These are phyloP conservation scores for Saccharomycopsis babjevae DNA, from an alignment of 805 yeast species.

Conservation along the genomic window DNA sequence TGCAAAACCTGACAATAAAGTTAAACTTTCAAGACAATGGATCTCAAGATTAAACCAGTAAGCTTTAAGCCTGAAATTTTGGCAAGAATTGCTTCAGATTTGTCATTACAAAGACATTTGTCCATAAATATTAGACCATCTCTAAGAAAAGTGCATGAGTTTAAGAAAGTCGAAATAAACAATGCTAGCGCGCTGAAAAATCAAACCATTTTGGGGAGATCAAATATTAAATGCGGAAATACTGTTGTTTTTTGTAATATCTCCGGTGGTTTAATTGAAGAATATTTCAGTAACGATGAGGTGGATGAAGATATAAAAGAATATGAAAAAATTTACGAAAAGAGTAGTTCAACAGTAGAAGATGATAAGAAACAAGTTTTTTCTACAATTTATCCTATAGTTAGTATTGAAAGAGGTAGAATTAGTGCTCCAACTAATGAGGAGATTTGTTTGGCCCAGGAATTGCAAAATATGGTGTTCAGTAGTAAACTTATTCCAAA, in stretches of 20 bases:
- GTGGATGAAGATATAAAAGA: constrained; percentile 34
- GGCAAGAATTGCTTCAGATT: constrained; percentile 77
- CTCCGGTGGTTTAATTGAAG: constrained; percentile 57
- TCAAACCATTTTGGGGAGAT: constrained; percentile 45
- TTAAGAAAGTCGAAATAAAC: constrained; percentile 42
- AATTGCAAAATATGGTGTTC: constrained; percentile 46
- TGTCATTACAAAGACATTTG: constrained; percentile 70
- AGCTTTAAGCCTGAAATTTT: constrained; percentile 74
- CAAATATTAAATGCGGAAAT: constrained; percentile 59
- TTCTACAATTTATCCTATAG: constrained; percentile 56
- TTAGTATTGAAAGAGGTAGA: constrained; percentile 67
- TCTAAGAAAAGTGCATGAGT: constrained; percentile 60
- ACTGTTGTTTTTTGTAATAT: constrained; percentile 65
- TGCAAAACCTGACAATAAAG: neutral
- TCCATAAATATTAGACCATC: constrained; percentile 70
- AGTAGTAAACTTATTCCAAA: constrained; percentile 45
- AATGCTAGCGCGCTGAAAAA: neutral
- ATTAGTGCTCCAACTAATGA: constrained; percentile 77
- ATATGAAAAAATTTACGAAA: constrained; percentile 28
- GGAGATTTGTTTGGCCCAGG: constrained; percentile 67
- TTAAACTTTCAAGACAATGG: neutral
- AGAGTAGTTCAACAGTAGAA: constrained; percentile 18
- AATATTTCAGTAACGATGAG: constrained; percentile 32
- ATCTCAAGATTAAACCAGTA: constrained; percentile 30
- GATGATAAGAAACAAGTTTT: constrained; percentile 22